Percentiles rank a stretch among this genome's conserved stretches.
These are phyloP conservation scores for Pinus taeda DNA, from an alignment of 75 land plant genomes.

Conservation along the genomic window DNA sequence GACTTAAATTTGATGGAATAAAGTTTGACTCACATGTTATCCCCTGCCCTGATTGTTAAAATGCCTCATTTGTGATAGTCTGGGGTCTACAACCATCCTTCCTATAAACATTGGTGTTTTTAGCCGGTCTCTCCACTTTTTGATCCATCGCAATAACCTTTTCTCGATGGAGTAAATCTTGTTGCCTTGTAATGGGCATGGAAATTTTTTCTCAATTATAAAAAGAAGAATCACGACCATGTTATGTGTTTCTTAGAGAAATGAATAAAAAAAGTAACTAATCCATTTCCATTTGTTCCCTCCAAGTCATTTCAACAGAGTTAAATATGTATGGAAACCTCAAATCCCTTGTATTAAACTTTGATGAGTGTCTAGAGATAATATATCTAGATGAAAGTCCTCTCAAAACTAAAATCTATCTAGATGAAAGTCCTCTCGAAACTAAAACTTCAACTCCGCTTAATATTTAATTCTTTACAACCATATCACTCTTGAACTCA, in stretches of 20 bases:
- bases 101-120: neutral
- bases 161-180: neutral
- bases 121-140: constrained; percentile 2
- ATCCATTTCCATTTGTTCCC: neutral
- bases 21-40: neutral
- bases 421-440: too few species aligned
- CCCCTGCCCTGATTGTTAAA: neutral
- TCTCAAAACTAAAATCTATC: too few species aligned
- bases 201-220: neutral
- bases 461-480: neutral
- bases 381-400: neutral
- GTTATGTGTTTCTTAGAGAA: neutral
- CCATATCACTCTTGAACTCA: neutral
- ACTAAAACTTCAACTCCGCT: neutral
- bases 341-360: neutral
- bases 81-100: neutral
- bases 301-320: neutral
- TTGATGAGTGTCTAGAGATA: neutral
- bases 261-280: neutral
- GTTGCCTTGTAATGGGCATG: neutral
- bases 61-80: neutral
- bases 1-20: constrained; percentile 14
- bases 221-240: neutral
- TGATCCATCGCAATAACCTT: neutral
- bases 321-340: neutral